A percentile compares a stretch with the other conserved stretches of the same genome.
Evolutionary conservation across 164 flowering plant species (phyloP).

Genomic region (Piper longum): DNA sequence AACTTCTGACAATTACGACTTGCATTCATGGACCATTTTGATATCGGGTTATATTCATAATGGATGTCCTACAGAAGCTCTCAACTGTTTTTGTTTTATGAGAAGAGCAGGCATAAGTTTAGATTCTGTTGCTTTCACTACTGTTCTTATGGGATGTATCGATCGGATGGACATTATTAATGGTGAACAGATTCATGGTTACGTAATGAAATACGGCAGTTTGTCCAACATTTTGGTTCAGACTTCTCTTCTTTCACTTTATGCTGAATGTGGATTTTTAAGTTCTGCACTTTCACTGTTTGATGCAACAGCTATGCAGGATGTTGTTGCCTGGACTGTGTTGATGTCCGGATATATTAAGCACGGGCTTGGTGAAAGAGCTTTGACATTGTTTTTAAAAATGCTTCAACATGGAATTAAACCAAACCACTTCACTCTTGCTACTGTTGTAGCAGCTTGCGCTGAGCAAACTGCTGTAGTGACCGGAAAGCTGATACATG

Average conservation of each 20-base stretch:
- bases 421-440: constrained; percentile 12
- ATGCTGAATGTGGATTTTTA: constrained; percentile 7
- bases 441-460: constrained; percentile 7
- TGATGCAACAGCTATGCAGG: constrained; percentile 1
- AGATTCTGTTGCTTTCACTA: constrained; percentile 12
- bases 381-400: constrained; percentile 5
- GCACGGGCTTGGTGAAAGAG: constrained; percentile 4
- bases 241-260: constrained; percentile 9
- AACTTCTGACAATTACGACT: background rate
- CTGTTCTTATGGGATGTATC: constrained; percentile 8
- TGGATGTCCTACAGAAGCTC: constrained; percentile 8
- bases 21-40: constrained; percentile 10
- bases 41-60: constrained; percentile 11
- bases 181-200: constrained; percentile 11
- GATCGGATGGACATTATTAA: constrained; percentile 2
- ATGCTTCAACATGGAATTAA: constrained; percentile 7
- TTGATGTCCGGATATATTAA: constrained; percentile 6
- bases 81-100: constrained; percentile 8
- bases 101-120: constrained; percentile 4
- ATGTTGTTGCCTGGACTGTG: constrained; percentile 13
- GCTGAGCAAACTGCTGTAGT: constrained; percentile 3
- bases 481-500: constrained; percentile 10
- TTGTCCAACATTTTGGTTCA: constrained; percentile 1
- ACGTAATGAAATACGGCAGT: constrained; percentile 6
- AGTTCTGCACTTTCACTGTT: constrained; percentile 6